Conservation (phyloP, 192 early-diverging fungal genomes). For the Gryganskiella cystojenkinii region DNA sequence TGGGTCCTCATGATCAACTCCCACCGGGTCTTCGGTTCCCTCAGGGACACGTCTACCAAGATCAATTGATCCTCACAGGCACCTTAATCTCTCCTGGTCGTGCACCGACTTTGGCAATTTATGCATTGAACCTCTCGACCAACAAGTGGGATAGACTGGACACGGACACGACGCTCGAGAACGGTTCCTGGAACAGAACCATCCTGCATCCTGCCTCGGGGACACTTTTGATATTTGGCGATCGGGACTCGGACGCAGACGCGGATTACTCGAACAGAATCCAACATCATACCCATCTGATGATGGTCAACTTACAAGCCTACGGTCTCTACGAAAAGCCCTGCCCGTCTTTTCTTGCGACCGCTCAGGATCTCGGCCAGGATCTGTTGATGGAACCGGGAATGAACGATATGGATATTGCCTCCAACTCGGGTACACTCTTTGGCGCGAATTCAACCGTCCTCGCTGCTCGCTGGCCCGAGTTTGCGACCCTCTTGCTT, state of each 20-base stretch:
- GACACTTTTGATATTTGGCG: constrained; percentile 40
- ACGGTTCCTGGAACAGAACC: constrained; percentile 42
- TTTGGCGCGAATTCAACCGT: constrained; percentile 50
- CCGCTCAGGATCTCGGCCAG: constrained; percentile 39
- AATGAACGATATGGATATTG: constrained; percentile 41
- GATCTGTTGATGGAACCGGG: constrained; percentile 26
- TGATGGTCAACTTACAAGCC: constrained; percentile 44
- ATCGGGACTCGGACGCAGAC: constrained; percentile 26
- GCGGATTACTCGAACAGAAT: constrained; percentile 33
- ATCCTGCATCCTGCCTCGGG: constrained; percentile 41
- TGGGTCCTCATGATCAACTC: no score
- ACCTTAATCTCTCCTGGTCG: constrained; percentile 30
- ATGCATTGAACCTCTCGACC: constrained; percentile 13
- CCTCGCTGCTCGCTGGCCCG: constrained; percentile 42
- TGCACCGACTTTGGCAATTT: constrained; percentile 39
- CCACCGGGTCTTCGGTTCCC: constrained; percentile 46
- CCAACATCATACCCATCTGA: constrained; percentile 39
- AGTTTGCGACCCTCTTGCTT: constrained; percentile 30
- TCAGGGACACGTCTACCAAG: constrained; percentile 46
- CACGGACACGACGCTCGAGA: constrained; percentile 23
- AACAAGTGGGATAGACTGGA: constrained; percentile 37
- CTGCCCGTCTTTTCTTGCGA: constrained; percentile 24
- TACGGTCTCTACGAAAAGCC: constrained; percentile 48
- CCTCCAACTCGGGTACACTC: constrained; percentile 22
- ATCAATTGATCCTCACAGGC: constrained; percentile 42